Evolutionary conservation across 768 basidiomycete species (phyloP).

Genomic region (Phanerodontia chrysosporium): DNA sequence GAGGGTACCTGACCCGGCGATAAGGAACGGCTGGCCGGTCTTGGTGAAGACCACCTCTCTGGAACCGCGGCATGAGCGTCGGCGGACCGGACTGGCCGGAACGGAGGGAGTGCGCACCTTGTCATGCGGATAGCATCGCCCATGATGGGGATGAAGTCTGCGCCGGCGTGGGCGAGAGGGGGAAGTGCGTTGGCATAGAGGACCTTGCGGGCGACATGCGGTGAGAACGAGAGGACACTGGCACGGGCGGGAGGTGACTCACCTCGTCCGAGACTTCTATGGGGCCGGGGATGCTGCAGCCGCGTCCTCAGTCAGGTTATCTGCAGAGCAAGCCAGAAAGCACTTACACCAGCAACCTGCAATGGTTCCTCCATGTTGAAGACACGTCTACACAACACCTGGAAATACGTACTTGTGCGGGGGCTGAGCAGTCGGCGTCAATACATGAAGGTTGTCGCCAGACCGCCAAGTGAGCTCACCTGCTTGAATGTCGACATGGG

Average conservation of each 20-base stretch:
- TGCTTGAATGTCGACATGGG: conserved; percentile 32
- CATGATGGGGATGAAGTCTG: conserved; percentile 84
- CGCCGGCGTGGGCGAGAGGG: conserved; percentile 82
- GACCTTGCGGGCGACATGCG: conserved; percentile 42
- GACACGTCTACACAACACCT: background rate
- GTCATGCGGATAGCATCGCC: conserved; percentile 87
- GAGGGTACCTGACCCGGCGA: conserved; percentile 91
- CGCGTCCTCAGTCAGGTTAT: conserved; percentile 13
- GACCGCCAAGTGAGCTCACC: conserved; percentile 17
- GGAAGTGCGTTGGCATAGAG: conserved; percentile 93
- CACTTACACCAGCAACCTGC: conserved; percentile 23
- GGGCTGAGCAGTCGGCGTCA: conserved; percentile 27
- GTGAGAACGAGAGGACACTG: background rate
- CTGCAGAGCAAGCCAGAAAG: conserved; percentile 7
- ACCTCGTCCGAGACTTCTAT: conserved; percentile 62
- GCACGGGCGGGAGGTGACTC: conserved; percentile 7
- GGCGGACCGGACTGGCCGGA: background rate
- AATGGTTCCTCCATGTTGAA: background rate
- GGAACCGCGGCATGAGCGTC: conserved; percentile 5
- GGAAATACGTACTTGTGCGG: conserved; percentile 43
- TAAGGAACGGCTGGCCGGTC: conserved; percentile 83
- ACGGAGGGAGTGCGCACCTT: conserved; percentile 37
- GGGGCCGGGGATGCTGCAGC: conserved; percentile 44
- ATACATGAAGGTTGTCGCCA: background rate
- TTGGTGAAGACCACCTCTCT: conserved; percentile 78